Evolutionary conservation across 73 alveolate genomes (phyloP), one percentile per base, ranked within the genome.

Genomic region (Paramecium octaurelia): DNA sequence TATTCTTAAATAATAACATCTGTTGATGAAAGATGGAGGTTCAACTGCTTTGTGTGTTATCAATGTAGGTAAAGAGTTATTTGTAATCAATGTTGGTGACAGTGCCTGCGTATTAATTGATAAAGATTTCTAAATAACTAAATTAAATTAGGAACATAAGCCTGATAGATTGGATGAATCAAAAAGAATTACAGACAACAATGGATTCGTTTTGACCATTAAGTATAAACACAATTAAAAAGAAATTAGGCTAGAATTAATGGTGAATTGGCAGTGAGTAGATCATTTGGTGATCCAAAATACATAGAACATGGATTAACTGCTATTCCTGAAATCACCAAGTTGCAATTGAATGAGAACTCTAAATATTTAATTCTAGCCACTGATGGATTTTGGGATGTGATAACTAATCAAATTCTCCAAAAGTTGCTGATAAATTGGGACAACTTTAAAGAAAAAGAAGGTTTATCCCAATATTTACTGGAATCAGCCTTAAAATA

Each of bases 371-470:
- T 88, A 21, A 68, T 88, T 23, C 75, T 88, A 16, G 93, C 93
- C 14, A 88, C 93, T 3, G 93, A 88, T 69, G 93, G 93, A 20
- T 88, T 64, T 69, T 88, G 93, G 93, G 94, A 89, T 71, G 77
- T 89, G 77, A 64, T 89, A 11, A 89, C 38, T 43, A 40, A 71
- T 9, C 57, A 88, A 34, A 88, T 38, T 5, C 35, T 43, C 18
- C 16, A 69, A 21, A 24, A 44, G 6, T 44, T 71, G 12, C 35
- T 89, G 5, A 24, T 24, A 27, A 29, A 24, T 38, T 71, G 93
- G 89, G 88, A 87, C 38, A 40, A 60, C 16, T 58, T 31, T 9
- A 46, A 42, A 23, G 46, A 89, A 6, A 46, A 70, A 36, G 92
- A 69, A 27, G 46, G 42, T 23, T 60, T 88, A 1, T 88, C 93